Conservation (phyloP, 306 rosid species). For the Macrotyloma uniflorum region DNA sequence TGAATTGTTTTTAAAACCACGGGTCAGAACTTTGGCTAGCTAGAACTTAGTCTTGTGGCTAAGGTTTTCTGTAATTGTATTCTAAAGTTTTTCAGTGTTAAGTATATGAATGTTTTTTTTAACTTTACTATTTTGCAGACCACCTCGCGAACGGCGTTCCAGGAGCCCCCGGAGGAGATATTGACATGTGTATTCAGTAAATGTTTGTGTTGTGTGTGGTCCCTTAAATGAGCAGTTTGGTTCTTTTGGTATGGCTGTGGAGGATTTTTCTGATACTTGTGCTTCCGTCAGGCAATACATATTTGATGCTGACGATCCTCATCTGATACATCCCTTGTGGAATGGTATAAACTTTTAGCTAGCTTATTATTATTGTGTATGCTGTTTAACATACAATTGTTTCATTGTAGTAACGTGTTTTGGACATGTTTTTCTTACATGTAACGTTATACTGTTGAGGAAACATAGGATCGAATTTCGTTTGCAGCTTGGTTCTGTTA, state of each 20-base stretch:
- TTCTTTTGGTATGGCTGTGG: constrained; percentile 24
- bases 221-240: constrained; percentile 30
- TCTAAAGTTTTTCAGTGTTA: neutral
- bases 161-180: constrained; percentile 97
- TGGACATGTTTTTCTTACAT: constrained; percentile 20
- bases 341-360: constrained; percentile 30
- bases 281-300: constrained; percentile 32
- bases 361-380: constrained; percentile 27
- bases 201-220: constrained; percentile 39
- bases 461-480: constrained; percentile 13
- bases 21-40: neutral
- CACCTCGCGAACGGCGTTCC: constrained; percentile 81
- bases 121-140: constrained; percentile 55
- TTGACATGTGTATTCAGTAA: constrained; percentile 44
- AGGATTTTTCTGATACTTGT: constrained; percentile 39
- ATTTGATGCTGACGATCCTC: constrained; percentile 36
- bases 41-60: neutral
- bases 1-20: neutral
- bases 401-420: constrained; percentile 27
- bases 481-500: constrained; percentile 27
- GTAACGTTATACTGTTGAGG: constrained; percentile 34
- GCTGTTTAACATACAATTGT: constrained; percentile 26
- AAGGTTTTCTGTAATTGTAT: neutral
- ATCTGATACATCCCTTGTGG: constrained; percentile 32
- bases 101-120: constrained; percentile 18